phyloP scores from a whole-genome alignment of 2,329 filamentous ascomycete species.

The Neurospora sp. region DNA sequence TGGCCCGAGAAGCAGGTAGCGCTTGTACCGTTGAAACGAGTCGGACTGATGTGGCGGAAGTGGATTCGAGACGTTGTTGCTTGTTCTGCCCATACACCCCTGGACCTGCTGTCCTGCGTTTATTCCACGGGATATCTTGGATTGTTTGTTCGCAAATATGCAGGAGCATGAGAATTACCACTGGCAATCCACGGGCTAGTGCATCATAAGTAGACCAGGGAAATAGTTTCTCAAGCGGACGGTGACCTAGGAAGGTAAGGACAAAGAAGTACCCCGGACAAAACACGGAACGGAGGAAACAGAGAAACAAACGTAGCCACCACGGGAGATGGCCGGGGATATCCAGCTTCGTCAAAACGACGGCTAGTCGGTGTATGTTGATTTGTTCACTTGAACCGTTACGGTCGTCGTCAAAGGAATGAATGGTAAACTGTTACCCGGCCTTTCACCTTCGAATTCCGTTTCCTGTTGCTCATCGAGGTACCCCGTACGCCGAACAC shows the following conservation, averaged over 20 bases:
- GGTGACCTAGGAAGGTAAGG: not conserved
- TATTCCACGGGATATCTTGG: not conserved
- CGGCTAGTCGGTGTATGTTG: not conserved
- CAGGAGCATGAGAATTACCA: slow-evolving; percentile 8
- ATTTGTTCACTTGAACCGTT: not conserved
- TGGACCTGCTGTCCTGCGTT: not conserved
- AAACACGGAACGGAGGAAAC: not conserved
- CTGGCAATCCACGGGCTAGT: not conserved
- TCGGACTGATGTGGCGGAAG: slow-evolving; percentile 16
- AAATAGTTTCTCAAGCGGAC: not conserved
- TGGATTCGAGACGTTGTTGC: slow-evolving; percentile 14
- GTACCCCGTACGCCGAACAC: not conserved
- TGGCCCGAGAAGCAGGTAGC: not conserved
- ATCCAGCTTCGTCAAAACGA: not conserved
- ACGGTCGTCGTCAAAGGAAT: not conserved
- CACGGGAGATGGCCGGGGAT: not conserved
- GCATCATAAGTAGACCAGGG: not conserved
- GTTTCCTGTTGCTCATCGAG: not conserved
- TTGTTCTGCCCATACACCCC: slow-evolving; percentile 1
- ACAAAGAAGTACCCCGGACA: not conserved
- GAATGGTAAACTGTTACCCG: not conserved
- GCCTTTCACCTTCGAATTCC: not conserved
- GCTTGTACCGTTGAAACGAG: not conserved
- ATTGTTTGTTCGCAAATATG: slow-evolving; percentile 17
- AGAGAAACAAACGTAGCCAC: not conserved